These are phyloP conservation scores for Debaryomyces robertsiae DNA, from an alignment of 1,139 yeast genomes.

Conservation along the genomic window DNA sequence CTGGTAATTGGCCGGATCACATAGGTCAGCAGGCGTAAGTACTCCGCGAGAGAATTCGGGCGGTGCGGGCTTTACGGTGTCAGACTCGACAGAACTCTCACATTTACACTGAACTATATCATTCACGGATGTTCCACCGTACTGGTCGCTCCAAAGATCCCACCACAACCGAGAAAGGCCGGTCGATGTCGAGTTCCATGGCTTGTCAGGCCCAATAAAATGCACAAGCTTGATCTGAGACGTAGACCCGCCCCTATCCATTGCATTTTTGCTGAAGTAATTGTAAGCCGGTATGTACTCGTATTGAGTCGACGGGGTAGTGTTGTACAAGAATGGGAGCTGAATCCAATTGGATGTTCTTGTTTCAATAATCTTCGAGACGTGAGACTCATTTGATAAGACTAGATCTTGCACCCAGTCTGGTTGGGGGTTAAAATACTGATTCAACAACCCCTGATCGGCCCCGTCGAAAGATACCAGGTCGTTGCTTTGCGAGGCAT, in stretches of 20 bases:
- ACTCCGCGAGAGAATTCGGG: constrained; percentile 4
- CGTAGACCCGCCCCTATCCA: too few species aligned
- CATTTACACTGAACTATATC: constrained; percentile 14
- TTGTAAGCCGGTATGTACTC: constrained; percentile 81
- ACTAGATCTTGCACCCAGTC: constrained; percentile 41
- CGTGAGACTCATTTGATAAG: constrained; percentile 10
- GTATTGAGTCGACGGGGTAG: constrained; percentile 80
- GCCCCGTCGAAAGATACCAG: constrained; percentile 83
- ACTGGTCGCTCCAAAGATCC: constrained; percentile 43
- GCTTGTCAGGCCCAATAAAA: constrained; percentile 80
- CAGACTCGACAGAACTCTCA: constrained; percentile 1
- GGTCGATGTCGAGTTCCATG: constrained; percentile 57
- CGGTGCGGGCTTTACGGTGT: not conserved
- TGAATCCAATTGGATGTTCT: constrained; percentile 56
- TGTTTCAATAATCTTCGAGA: constrained; percentile 10
- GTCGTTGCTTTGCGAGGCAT: constrained; percentile 19
- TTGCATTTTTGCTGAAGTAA: constrained; percentile 54
- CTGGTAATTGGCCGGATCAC: constrained; percentile 35
- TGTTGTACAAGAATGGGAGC: constrained; percentile 81
- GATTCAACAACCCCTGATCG: constrained; percentile 90
- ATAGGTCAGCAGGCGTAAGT: constrained; percentile 20
- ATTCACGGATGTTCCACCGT: constrained; percentile 22
- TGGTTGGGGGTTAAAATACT: constrained; percentile 60
- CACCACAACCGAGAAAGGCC: constrained; percentile 45
- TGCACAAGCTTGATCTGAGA: constrained; percentile 64